Base-by-base conservation (phyloP, 176 grass and related monocot genomes). In the Thinopyrum elongatum region DNA sequence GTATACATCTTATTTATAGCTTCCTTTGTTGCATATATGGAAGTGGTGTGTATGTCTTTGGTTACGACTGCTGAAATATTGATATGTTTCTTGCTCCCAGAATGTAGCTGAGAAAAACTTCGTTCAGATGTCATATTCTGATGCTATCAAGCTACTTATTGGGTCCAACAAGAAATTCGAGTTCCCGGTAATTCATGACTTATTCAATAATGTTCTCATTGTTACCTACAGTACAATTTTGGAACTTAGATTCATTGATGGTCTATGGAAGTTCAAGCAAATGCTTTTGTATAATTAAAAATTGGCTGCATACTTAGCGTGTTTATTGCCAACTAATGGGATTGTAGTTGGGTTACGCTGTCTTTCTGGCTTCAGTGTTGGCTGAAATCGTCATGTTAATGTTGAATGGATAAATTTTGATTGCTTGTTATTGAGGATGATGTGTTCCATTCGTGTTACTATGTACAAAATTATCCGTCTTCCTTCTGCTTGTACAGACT, bases 71-170 rank as follows among this genome's bases (percentile, higher is more conserved):
- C 33, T 90, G 17, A 81, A 68, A 80, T 70, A 28, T 34, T 80
- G n/a, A 86, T 76, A 44, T 39, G 30, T 70, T 86, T 70, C 79
- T 30, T 87, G 53, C 80, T 92, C 3, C 26, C 84, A 98, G 97
- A 92, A 88, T 94, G 86, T 98, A 83, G 94, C 91, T 80, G 88
- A 94, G 84, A 98, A 96, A 89, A 92, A 85, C 65, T 96, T 96
- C 71, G 76, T 98, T 83, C 97, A 98, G 39, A 88, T 96, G 86
- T 95, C 97, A 79, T 98, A 98, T 86, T 94, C 97, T 78, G 94
- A 96, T 82, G 97, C 97, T 84, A 77, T 98, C 23, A 83, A 95
- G 73, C 86, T 98, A 74, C 92, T 98, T 80, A 75, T 94, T 89
- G 86, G 87, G 82, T 90, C 97, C 62, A 92, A 96, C 86, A 93